phyloP scores from a whole-genome alignment of 2,329 filamentous ascomycete species.

The Penicillium sp. region DNA sequence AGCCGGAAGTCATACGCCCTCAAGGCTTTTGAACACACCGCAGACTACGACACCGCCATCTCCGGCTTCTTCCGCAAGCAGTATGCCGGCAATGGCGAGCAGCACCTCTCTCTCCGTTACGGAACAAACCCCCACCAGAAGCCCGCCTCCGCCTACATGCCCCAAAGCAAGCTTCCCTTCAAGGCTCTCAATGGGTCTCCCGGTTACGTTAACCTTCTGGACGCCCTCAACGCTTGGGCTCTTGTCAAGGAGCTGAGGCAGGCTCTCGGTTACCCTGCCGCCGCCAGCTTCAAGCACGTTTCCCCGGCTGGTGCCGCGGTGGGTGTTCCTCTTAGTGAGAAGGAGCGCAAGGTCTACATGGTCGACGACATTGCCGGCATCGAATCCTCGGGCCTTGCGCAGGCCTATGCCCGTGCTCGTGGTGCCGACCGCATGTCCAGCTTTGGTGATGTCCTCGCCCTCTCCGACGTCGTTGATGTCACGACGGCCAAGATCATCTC shows the following conservation, averaged over 20 bases:
- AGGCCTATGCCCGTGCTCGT: constrained; percentile 93
- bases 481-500: constrained; percentile 97
- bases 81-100: constrained; percentile 83
- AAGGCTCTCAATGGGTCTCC: constrained; percentile 88
- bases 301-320: constrained; percentile 96
- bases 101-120: constrained; percentile 87
- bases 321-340: constrained; percentile 80
- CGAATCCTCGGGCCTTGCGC: constrained; percentile 82
- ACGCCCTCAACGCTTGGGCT: constrained; percentile 95
- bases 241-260: constrained; percentile 94
- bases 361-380: constrained; percentile 93
- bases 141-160: constrained; percentile 83
- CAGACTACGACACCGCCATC: constrained; percentile 94
- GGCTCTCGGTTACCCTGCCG: constrained; percentile 84
- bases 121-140: constrained; percentile 99
- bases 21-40: constrained; percentile 98
- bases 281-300: constrained; percentile 98
- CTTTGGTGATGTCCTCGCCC: constrained; percentile 94
- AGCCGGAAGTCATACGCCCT: constrained; percentile 89
- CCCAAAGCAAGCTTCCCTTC: constrained; percentile 80
- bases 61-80: constrained; percentile 97
- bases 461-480: constrained; percentile 88
- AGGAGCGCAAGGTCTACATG: constrained; percentile 97
- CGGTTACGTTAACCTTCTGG: constrained; percentile 96
- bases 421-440: constrained; percentile 98